Base-by-base conservation (phyloP, 495 filamentous ascomycete species). In the Penicillium lividum region DNA sequence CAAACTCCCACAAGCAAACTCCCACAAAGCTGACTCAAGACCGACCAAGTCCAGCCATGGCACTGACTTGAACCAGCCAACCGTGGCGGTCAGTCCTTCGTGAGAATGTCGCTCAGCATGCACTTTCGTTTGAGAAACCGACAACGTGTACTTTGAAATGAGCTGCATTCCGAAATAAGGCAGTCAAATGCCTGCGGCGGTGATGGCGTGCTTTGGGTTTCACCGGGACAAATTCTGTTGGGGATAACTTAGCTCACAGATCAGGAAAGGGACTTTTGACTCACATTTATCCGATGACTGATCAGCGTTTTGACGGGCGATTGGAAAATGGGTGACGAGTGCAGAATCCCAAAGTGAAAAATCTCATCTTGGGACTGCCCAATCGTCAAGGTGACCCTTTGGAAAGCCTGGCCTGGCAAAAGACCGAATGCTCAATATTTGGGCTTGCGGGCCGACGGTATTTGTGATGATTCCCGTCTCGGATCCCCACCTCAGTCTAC, bases 291-390 rank as follows among this genome's bases (percentile, higher is more conserved):
- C 43, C 25, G 18, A 25, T 45, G 43, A 15, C 18, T 45, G 18
- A 45, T 45, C 43, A 45, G 43, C 43, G 43, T 45, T 27, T 45
- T 40, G 43, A 45, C 18, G 18, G 16, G 16, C 43, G 25, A 45
- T 45, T 27, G 9, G 18, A 27, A 10, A 18, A 9, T 45, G 18
- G 43, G 18, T 15, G 43, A 13, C 18, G 43, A 8, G 18, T 45
- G 25, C 18, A 45, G 16, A 27, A 45, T 45, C 3, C 16, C 25
- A 27, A 22, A 11, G 0, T 6, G 18, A 27, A 45, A 6, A 7
- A 45, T 27, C 25, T 45, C 22, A 22, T 22, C 22, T 22, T 22
- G 22, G 22, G 22, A 22, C 22, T 22, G 22, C 22, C 22, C 22
- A 22, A 45, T 9, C 43, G 27, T 8, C 3, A 45, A 27, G 42